Conservation (phyloP, 345 rosid species). For the Hevea brasiliensis region DNA sequence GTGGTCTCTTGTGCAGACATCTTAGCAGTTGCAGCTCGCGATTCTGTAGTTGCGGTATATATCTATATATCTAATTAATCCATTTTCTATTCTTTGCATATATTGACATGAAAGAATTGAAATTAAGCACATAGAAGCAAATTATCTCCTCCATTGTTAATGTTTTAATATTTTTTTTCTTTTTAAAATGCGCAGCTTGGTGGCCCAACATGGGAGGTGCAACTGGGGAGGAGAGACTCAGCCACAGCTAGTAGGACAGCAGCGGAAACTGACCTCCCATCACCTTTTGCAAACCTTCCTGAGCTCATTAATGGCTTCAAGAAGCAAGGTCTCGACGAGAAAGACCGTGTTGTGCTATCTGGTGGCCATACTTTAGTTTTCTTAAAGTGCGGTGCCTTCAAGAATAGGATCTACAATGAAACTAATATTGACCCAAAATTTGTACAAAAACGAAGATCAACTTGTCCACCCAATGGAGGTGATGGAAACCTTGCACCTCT, state of each 20-base stretch:
- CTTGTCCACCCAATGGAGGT: slow-evolving; percentile 34
- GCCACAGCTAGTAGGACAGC: slow-evolving; percentile 38
- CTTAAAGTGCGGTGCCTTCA: slow-evolving; percentile 31
- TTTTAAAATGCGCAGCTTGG: slow-evolving; percentile 40
- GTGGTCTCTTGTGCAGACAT: slow-evolving; percentile 56
- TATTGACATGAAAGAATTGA: no score
- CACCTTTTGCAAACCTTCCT: slow-evolving; percentile 38
- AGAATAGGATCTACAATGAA: slow-evolving; percentile 32
- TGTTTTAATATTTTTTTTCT: not conserved
- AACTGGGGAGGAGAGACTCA: slow-evolving; percentile 63
- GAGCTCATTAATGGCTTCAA: slow-evolving; percentile 37
- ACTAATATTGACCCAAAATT: slow-evolving; percentile 38
- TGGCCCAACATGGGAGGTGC: slow-evolving; percentile 52
- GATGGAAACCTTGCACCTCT: slow-evolving; percentile 38
- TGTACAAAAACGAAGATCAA: slow-evolving; percentile 26
- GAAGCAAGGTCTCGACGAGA: slow-evolving; percentile 38
- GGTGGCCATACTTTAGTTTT: slow-evolving; percentile 59
- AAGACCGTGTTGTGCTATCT: slow-evolving; percentile 51
- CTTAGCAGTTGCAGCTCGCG: slow-evolving; percentile 50
- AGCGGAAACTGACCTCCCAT: slow-evolving; percentile 37
- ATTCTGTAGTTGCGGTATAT: slow-evolving; percentile 46
- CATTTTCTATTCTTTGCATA: no score
- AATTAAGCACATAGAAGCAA: no score
- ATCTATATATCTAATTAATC: no score
- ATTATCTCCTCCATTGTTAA: not conserved